phyloP scores from a whole-genome alignment of 106 monocot genomes.

The Acorus calamus region DNA sequence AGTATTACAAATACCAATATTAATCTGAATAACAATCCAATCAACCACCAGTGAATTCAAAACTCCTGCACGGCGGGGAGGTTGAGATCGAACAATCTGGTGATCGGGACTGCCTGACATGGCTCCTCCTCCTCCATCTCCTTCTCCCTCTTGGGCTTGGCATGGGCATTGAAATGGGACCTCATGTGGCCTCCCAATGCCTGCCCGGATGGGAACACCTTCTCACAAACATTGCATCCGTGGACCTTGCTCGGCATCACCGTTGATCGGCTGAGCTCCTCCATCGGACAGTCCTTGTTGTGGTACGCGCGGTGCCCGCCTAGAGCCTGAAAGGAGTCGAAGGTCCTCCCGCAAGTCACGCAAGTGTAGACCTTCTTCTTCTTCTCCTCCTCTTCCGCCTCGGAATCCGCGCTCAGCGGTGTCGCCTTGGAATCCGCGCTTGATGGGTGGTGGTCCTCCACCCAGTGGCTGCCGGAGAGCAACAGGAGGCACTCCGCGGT shows the following conservation, averaged over 20 bases:
- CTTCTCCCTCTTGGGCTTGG: too few species aligned
- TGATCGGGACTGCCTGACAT: too few species aligned
- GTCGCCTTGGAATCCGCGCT: neutral
- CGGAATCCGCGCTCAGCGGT: neutral
- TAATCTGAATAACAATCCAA: too few species aligned
- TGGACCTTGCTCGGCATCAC: neutral
- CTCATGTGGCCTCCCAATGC: conserved; percentile 39
- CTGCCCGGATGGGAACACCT: conserved; percentile 25
- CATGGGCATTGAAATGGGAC: too few species aligned
- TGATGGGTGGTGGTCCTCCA: neutral
- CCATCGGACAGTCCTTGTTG: conserved; percentile 1
- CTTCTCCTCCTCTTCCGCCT: neutral
- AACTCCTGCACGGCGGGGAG: too few species aligned
- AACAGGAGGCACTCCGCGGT: too few species aligned
- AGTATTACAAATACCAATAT: too few species aligned
- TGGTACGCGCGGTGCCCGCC: conserved; percentile 20
- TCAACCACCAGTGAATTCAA: too few species aligned
- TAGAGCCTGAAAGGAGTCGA: conserved; percentile 21
- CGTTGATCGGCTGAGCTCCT: neutral
- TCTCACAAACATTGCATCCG: conserved; percentile 21
- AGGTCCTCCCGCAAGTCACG: conserved; percentile 20
- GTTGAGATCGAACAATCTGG: too few species aligned
- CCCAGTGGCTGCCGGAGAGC: too few species aligned
- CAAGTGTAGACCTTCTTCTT: conserved; percentile 22
- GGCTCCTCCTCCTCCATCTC: too few species aligned